Conservation (phyloP, 176 grass and related monocot species). For the Oryza meyeriana region DNA sequence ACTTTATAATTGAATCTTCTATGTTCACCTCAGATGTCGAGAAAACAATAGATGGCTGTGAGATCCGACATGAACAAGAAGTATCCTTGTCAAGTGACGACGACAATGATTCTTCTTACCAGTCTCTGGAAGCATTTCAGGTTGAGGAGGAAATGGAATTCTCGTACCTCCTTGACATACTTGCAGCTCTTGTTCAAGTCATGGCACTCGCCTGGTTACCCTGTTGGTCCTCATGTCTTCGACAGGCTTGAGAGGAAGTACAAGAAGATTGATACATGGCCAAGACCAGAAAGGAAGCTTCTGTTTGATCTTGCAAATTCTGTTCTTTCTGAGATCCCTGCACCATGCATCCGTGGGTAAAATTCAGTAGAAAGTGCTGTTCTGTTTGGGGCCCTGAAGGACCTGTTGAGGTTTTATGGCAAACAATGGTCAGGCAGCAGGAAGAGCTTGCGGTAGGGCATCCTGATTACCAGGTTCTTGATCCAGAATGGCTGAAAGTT, state of each 20-base stretch:
- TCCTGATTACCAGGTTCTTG: constrained; percentile 53
- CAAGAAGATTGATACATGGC: constrained; percentile 39
- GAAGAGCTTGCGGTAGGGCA: constrained; percentile 27
- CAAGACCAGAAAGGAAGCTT: constrained; percentile 57
- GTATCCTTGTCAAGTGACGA: constrained; percentile 38
- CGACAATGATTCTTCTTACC: constrained; percentile 29
- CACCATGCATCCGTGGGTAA: too few species aligned
- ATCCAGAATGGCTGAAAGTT: constrained; percentile 47
- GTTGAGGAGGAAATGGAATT: constrained; percentile 67
- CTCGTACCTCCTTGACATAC: constrained; percentile 68
- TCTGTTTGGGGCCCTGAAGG: constrained; percentile 50
- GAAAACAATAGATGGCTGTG: not conserved
- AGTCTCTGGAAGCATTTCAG: constrained; percentile 50
- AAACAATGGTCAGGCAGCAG: constrained; percentile 39
- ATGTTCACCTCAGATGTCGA: constrained; percentile 26
- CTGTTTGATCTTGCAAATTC: constrained; percentile 63
- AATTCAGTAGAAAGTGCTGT: not conserved
- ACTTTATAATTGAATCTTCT: constrained; percentile 8
- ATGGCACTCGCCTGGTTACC: constrained; percentile 42
- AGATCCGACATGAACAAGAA: constrained; percentile 44
- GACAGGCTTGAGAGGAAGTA: constrained; percentile 77
- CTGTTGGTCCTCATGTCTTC: constrained; percentile 44
- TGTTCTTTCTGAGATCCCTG: constrained; percentile 52
- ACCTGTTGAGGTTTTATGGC: constrained; percentile 58
- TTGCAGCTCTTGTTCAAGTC: constrained; percentile 50